These are phyloP conservation scores for Sutorius australiensis DNA, from an alignment of 768 basidiomycete species.

Conservation along the genomic window DNA sequence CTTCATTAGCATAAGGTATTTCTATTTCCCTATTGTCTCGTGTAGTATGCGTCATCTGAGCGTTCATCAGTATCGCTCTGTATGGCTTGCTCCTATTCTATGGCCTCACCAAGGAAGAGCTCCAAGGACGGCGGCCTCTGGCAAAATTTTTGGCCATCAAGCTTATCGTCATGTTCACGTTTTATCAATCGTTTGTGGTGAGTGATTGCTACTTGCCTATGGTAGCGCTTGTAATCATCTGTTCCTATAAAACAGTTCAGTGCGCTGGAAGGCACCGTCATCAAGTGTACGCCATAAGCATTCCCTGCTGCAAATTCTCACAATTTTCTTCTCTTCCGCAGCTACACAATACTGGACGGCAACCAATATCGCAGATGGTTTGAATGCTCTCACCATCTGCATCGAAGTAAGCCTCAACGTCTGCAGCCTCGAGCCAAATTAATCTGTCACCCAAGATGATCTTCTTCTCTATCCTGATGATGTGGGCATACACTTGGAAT, in stretches of 20 bases:
- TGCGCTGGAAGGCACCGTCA: conserved; percentile 63
- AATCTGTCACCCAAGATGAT: conserved; percentile 58
- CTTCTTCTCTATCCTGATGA: conserved; percentile 71
- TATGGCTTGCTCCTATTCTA: conserved; percentile 87
- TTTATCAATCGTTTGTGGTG: conserved; percentile 80
- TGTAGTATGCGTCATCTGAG: not conserved
- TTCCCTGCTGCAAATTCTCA: not conserved
- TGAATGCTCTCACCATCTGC: conserved; percentile 77
- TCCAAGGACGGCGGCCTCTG: conserved; percentile 70
- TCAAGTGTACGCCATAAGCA: conserved; percentile 45
- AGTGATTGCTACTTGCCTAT: conserved; percentile 20
- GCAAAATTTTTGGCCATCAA: conserved; percentile 88
- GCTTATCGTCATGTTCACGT: conserved; percentile 82
- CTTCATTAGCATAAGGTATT: conserved; percentile 77
- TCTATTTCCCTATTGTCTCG: conserved; percentile 26
- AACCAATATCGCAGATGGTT: conserved; percentile 79
- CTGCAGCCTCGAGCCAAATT: conserved; percentile 2
- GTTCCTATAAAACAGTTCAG: conserved; percentile 46
- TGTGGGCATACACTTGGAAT: conserved; percentile 73
- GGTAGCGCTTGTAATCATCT: not conserved
- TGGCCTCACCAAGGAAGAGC: conserved; percentile 72
- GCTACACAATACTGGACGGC: conserved; percentile 81
- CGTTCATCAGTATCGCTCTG: conserved; percentile 59
- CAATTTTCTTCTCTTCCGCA: conserved; percentile 12
- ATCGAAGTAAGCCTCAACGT: conserved; percentile 57